Percentiles rank a stretch among this genome's conserved stretches.
phyloP scores from a whole-genome alignment of 768 basidiomycete species.

The Boletus barrowsii region DNA sequence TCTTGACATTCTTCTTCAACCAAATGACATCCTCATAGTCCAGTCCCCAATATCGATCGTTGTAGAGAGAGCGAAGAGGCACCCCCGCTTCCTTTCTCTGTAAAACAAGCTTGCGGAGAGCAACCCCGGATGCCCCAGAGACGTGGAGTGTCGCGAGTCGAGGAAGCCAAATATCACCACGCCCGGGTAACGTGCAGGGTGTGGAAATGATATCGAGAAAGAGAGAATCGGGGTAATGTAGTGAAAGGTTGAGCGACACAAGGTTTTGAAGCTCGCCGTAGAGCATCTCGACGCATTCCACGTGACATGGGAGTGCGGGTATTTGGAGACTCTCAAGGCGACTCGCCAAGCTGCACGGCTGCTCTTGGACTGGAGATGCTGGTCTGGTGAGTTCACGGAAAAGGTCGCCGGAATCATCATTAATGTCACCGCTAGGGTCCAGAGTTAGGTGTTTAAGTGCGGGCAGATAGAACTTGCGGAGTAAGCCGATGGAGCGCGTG shows the following conservation, averaged over 20 bases:
- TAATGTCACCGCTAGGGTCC: slow-evolving; percentile 40
- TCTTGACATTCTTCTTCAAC: background rate
- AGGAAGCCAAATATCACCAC: background rate
- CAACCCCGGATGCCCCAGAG: background rate
- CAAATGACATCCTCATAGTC: background rate
- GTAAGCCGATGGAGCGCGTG: slow-evolving; percentile 35
- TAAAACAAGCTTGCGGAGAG: background rate
- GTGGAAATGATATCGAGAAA: background rate
- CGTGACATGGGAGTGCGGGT: slow-evolving; percentile 44
- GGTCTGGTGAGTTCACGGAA: slow-evolving; percentile 38
- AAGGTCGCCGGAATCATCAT: slow-evolving; percentile 52
- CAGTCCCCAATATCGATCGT: too few relatives aligned
- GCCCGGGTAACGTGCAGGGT: background rate
- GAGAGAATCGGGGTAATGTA: fast-evolving
- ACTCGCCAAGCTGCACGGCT: slow-evolving; percentile 36
- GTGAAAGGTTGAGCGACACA: slow-evolving; percentile 32
- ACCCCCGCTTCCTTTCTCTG: background rate
- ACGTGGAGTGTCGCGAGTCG: background rate
- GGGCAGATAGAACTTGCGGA: slow-evolving; percentile 34
- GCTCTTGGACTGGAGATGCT: slow-evolving; percentile 33
- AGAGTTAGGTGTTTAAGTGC: slow-evolving; percentile 39
- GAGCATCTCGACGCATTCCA: slow-evolving; percentile 31
- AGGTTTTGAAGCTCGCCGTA: slow-evolving; percentile 51
- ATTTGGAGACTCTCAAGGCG: slow-evolving; percentile 54
- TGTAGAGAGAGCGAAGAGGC: background rate